A percentile compares a stretch with the other conserved stretches of the same genome.
Conservation (phyloP, 371 early-diverging fungal species). For the Mucor indicus region DNA sequence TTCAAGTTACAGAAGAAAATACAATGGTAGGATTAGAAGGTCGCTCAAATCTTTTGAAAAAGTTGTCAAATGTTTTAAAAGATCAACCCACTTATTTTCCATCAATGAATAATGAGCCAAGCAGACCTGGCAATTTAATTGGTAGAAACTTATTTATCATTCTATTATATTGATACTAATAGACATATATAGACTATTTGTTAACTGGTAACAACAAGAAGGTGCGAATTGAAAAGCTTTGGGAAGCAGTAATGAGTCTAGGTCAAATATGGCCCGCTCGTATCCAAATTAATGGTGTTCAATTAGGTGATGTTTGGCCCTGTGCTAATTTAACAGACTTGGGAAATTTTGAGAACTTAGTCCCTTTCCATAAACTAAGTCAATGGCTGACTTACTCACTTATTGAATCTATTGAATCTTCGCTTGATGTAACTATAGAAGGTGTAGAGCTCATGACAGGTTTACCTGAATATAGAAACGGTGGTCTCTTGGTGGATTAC, state of each 20-base stretch:
- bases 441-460: slow-evolving; percentile 79
- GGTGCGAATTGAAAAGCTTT: slow-evolving; percentile 41
- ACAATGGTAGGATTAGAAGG: slow-evolving; percentile 84
- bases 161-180: too few relatives aligned
- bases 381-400: slow-evolving; percentile 95
- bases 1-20: slow-evolving; percentile 80
- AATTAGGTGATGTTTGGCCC: slow-evolving; percentile 92
- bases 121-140: slow-evolving; percentile 82
- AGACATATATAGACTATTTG: too few relatives aligned
- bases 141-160: slow-evolving; percentile 41
- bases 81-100: slow-evolving; percentile 64
- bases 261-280: slow-evolving; percentile 55
- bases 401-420: slow-evolving; percentile 73
- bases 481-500: slow-evolving; percentile 51
- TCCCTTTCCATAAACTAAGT: slow-evolving; percentile 91
- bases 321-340: slow-evolving; percentile 49
- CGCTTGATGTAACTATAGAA: slow-evolving; percentile 53
- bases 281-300: slow-evolving; percentile 66
- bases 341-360: slow-evolving; percentile 41
- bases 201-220: slow-evolving; percentile 4
- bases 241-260: slow-evolving; percentile 74
- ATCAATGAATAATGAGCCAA: slow-evolving; percentile 19
- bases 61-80: slow-evolving; percentile 61
- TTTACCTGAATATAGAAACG: slow-evolving; percentile 92
- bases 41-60: slow-evolving; percentile 68